Evolutionary conservation across 2,329 filamentous ascomycete species (phyloP), one percentile per base, ranked within the genome.

Genomic region (Cordyceps cicadae): DNA sequence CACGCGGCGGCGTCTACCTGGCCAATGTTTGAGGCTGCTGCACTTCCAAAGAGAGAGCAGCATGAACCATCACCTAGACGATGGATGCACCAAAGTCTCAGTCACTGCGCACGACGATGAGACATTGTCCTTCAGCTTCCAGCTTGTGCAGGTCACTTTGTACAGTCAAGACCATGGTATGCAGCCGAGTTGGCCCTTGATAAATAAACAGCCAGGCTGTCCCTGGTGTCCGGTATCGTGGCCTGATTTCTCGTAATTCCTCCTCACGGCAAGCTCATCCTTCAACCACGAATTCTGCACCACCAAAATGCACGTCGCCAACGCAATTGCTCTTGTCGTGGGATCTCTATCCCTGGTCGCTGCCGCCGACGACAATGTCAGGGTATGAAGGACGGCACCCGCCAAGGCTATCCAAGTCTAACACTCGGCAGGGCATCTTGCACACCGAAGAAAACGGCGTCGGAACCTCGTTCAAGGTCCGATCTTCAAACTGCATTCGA

Each of bases 401-500:
- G n/a, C n/a, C 29, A 5, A 7, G 9, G 12, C 32, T n/a, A 6
- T 14, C 17, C 14, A 17, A 11, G 9, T 3, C 43, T 39, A 39
- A 57, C 4, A 7, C 19, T 39, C 3, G 5, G 15, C 9, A 51
- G 55, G 55, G 55, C 9, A 45, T 32, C 15, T 8, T 58, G 1
- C 43, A 52, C 34, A 29, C 34, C 17, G 46, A 51, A 32, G 24
- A 48, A 12, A 21, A 45, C 7, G 11, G 55, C 15, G 24, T 37
- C 7, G 55, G 34, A 4, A 51, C 14, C 7, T 48, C 46, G 8
- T 51, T 51, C 5, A 51, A 58, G 15, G 51, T 58, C 21, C 46
- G 46, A 19, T 59, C 55, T 15, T 43, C 55, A 11, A 59, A 59
- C 55, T 52, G 55, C 55, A 43, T 59, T 21, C 29, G 37, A 19